phyloP scores from a whole-genome alignment of 306 rosid species.

The Heteromeles arbutifolia region DNA sequence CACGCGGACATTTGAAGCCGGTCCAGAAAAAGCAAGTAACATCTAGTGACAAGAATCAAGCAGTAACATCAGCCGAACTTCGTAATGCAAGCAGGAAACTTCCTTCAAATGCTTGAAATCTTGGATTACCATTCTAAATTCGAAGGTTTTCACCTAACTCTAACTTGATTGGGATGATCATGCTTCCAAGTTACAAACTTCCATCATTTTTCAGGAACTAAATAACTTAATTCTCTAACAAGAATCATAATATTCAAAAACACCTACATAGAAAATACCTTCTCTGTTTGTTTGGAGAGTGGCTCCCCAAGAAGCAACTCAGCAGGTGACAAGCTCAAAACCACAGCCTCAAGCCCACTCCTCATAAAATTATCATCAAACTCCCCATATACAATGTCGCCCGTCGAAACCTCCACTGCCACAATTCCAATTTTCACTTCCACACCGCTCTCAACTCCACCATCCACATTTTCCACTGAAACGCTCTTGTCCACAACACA shows the following conservation, averaged over 20 bases:
- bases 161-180: neutral
- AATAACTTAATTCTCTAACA: neutral
- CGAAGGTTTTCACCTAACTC: neutral
- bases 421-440: constrained; percentile 65
- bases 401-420: constrained; percentile 80
- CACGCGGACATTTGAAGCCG: constrained; percentile 76
- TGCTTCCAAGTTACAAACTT: neutral
- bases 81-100: neutral
- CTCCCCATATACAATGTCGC: constrained; percentile 73
- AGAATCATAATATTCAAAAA: neutral
- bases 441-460: constrained; percentile 40
- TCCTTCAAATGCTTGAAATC: neutral
- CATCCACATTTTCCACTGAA: constrained; percentile 28
- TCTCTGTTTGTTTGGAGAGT: constrained; percentile 73
- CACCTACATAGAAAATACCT: constrained; percentile 35
- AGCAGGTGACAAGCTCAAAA: constrained; percentile 68
- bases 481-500: constrained; percentile 75
- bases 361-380: constrained; percentile 63
- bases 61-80: neutral
- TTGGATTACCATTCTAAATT: neutral
- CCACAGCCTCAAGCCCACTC: constrained; percentile 63
- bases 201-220: neutral
- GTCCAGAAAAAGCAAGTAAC: constrained; percentile 79
- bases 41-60: constrained; percentile 38
- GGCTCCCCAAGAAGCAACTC: constrained; percentile 89